A percentile compares a stretch with the other conserved stretches of the same genome.
Evolutionary conservation across 1,139 yeast species (phyloP).

Genomic region (Hyphopichia khmerensis): DNA sequence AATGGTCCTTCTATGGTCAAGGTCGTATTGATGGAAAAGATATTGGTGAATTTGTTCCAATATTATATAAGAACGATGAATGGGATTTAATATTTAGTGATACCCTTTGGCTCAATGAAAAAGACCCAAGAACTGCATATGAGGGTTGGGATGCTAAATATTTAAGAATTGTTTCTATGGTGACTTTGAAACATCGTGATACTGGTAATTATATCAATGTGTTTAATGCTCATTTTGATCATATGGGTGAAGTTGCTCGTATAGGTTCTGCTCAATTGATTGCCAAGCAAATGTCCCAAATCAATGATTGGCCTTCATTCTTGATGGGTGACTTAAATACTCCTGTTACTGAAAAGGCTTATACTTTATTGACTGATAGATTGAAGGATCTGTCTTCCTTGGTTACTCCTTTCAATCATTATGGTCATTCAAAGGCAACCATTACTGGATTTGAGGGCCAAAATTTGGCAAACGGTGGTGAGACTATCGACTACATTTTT

Average conservation of each 20-base stretch:
- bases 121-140: constrained; percentile 21
- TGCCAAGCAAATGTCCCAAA: constrained; percentile 23
- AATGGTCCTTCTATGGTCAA: constrained; percentile 33
- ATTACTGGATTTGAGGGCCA: constrained; percentile 52
- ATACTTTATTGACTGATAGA: constrained; percentile 20
- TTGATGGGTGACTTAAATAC: constrained; percentile 24
- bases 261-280: constrained; percentile 39
- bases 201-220: constrained; percentile 32
- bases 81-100: constrained; percentile 34
- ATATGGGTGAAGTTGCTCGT: constrained; percentile 39
- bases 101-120: constrained; percentile 36
- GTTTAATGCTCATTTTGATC: constrained; percentile 51
- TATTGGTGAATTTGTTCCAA: constrained; percentile 36
- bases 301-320: constrained; percentile 32
- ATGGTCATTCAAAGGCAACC: constrained; percentile 46
- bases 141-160: constrained; percentile 60
- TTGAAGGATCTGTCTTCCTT: constrained; percentile 31
- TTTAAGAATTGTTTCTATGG: constrained; percentile 46
- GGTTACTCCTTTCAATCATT: constrained; percentile 26
- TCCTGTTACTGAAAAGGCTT: constrained; percentile 14
- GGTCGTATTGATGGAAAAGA: constrained; percentile 36
- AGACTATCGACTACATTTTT: constrained; percentile 52
- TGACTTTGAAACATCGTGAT: constrained; percentile 31
- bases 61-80: constrained; percentile 25
- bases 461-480: constrained; percentile 27